Evolutionary conservation across 257 asterid genomes (phyloP).

Genomic region (Solanum peruvianum): DNA sequence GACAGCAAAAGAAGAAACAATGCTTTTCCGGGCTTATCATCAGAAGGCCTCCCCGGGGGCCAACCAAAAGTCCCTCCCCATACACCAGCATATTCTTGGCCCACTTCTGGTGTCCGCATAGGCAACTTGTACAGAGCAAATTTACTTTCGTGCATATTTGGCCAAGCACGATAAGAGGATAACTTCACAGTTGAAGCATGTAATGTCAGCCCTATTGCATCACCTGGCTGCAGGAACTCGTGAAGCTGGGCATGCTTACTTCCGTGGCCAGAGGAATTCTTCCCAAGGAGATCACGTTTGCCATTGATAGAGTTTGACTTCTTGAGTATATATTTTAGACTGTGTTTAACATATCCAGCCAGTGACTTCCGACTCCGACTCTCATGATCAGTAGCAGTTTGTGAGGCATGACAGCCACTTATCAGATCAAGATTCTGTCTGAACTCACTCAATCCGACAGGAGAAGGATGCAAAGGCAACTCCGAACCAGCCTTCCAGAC

Average conservation of each 20-base stretch:
- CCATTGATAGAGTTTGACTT: constrained; percentile 46
- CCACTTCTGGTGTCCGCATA: constrained; percentile 29
- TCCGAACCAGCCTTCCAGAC: constrained; percentile 29
- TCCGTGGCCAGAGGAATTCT: constrained; percentile 22
- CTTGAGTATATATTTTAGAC: constrained; percentile 62
- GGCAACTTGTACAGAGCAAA: constrained; percentile 81
- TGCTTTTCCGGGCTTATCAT: constrained; percentile 76
- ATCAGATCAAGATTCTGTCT: constrained; percentile 36
- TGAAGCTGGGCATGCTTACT: constrained; percentile 58
- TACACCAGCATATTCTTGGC: constrained; percentile 59
- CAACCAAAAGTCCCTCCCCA: constrained; percentile 95
- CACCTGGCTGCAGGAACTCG: constrained; percentile 59
- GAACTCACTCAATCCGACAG: constrained; percentile 39
- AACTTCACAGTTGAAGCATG: constrained; percentile 59
- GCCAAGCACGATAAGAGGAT: constrained; percentile 80
- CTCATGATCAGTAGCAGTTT: constrained; percentile 17
- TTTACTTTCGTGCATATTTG: constrained; percentile 75
- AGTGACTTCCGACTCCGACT: constrained; percentile 32
- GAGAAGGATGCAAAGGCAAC: constrained; percentile 31
- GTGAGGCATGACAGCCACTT: constrained; percentile 21
- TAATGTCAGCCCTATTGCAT: constrained; percentile 46
- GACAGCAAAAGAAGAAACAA: constrained; percentile 67
- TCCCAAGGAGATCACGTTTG: constrained; percentile 25
- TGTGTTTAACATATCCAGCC: constrained; percentile 48
- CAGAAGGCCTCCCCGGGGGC: constrained; percentile 69